Conservation (phyloP, 2,329 filamentous ascomycete genomes). For the Venturia nashicola region DNA sequence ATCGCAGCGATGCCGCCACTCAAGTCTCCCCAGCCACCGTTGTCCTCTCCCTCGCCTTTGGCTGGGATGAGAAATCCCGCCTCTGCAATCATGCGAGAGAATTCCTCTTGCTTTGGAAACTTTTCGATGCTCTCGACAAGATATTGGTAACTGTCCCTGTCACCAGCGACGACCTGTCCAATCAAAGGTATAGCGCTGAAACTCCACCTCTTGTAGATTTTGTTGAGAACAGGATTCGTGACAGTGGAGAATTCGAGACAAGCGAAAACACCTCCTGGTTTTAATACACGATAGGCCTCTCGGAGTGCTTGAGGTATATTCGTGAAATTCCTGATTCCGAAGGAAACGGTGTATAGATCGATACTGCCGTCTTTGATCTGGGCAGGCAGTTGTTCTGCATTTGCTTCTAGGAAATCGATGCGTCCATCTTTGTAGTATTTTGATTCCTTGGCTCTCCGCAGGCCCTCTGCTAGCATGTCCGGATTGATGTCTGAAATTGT, state of each 20-base stretch:
- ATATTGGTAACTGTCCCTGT: slow-evolving; percentile 95
- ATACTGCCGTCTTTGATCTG: slow-evolving; percentile 58
- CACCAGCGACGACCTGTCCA: slow-evolving; percentile 85
- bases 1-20: slow-evolving; percentile 90
- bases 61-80: slow-evolving; percentile 78
- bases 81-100: slow-evolving; percentile 67
- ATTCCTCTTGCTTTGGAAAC: slow-evolving; percentile 79
- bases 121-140: slow-evolving; percentile 93
- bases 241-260: slow-evolving; percentile 94
- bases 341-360: slow-evolving; percentile 94
- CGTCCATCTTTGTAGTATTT: slow-evolving; percentile 44
- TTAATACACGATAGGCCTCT: slow-evolving; percentile 79
- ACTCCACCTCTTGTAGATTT: slow-evolving; percentile 88
- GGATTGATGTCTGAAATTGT: slow-evolving; percentile 95
- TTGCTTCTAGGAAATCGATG: slow-evolving; percentile 72
- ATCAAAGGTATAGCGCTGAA: slow-evolving; percentile 91
- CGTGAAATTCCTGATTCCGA: slow-evolving; percentile 95
- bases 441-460: slow-evolving; percentile 57
- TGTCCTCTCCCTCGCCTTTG: slow-evolving; percentile 21
- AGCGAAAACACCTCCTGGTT: slow-evolving; percentile 90
- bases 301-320: slow-evolving; percentile 72
- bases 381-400: slow-evolving; percentile 60
- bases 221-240: slow-evolving; percentile 64
- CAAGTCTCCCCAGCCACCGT: slow-evolving; percentile 72
- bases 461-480: slow-evolving; percentile 82